Percentiles rank a stretch among this genome's conserved stretches.
Conservation (phyloP, 768 basidiomycete species). For the Mycena galericulata region DNA sequence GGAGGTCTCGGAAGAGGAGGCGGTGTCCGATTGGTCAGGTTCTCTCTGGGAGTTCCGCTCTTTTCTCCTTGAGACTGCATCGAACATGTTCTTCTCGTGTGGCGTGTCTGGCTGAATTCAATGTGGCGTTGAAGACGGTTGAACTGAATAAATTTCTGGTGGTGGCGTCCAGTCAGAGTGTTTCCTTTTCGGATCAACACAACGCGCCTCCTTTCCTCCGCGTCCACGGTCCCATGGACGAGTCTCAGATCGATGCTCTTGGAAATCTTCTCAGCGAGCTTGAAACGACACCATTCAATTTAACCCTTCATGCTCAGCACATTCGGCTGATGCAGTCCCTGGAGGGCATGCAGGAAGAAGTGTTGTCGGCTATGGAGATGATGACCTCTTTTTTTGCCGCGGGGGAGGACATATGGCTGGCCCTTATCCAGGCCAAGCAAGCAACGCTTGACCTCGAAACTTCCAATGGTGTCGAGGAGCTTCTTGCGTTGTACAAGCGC, state of each 20-base stretch:
- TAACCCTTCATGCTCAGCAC: slow-evolving; percentile 75
- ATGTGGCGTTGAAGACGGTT: neutral
- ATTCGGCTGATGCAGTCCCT: slow-evolving; percentile 69
- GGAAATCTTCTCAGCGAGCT: slow-evolving; percentile 69
- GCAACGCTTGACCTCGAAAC: slow-evolving; percentile 64
- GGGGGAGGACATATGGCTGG: slow-evolving; percentile 81
- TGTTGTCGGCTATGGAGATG: slow-evolving; percentile 74
- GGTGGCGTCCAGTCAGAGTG: neutral
- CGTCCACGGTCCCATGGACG: slow-evolving; percentile 57
- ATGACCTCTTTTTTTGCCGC: slow-evolving; percentile 71
- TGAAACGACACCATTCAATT: slow-evolving; percentile 68
- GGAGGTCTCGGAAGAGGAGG: slow-evolving; percentile 23
- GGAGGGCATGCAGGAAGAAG: slow-evolving; percentile 69
- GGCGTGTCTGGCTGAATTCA: neutral
- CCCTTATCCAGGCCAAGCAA: slow-evolving; percentile 68
- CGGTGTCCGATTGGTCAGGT: neutral
- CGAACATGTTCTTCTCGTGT: neutral
- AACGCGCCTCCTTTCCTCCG: neutral
- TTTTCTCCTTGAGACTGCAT: neutral
- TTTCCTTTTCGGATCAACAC: neutral
- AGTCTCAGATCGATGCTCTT: slow-evolving; percentile 73
- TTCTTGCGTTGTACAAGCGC: slow-evolving; percentile 70
- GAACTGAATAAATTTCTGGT: neutral
- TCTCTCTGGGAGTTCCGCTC: neutral
- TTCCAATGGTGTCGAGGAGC: slow-evolving; percentile 60